These are phyloP conservation scores for Suhomyces panamericanus DNA, from an alignment of 1,139 yeast species.

Conservation along the genomic window DNA sequence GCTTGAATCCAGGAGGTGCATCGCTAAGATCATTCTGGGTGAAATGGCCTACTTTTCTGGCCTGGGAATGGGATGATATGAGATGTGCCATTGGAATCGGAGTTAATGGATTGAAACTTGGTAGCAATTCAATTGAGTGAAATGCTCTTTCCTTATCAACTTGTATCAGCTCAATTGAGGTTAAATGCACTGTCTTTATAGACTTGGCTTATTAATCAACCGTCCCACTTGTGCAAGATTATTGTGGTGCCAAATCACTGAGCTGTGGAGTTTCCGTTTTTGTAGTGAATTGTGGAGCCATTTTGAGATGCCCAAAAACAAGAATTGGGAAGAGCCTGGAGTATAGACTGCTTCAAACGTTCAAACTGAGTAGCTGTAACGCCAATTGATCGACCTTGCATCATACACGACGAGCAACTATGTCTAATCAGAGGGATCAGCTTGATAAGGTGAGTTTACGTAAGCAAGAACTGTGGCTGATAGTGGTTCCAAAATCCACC, in stretches of 20 bases:
- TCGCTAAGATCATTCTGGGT: constrained; percentile 16
- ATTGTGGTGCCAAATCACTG: constrained; percentile 5
- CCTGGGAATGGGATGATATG: constrained; percentile 33
- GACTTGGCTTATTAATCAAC: constrained; percentile 7
- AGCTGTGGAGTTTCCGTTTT: constrained; percentile 1
- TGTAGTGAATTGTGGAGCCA: constrained; percentile 3
- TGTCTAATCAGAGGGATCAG: too few species aligned
- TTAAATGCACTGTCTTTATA: too few species aligned
- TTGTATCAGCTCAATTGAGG: too few species aligned
- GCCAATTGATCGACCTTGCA: background rate
- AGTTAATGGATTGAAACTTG: background rate
- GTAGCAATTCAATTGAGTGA: too few species aligned
- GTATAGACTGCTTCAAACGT: too few species aligned
- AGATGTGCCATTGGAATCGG: constrained; percentile 20
- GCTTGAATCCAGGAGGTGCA: constrained; percentile 42
- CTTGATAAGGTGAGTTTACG: background rate
- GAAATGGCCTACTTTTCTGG: constrained; percentile 27
- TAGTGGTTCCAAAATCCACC: too few species aligned
- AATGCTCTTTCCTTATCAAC: too few species aligned
- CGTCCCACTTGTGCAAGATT: background rate
- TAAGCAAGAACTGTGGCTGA: constrained; percentile 2
- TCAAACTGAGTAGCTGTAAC: too few species aligned
- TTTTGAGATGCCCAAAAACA: too few species aligned
- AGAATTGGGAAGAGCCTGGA: too few species aligned
- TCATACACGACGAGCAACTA: too few species aligned